phyloP scores from a whole-genome alignment of 352 stramenopile species.

The Pythium monospermum region DNA sequence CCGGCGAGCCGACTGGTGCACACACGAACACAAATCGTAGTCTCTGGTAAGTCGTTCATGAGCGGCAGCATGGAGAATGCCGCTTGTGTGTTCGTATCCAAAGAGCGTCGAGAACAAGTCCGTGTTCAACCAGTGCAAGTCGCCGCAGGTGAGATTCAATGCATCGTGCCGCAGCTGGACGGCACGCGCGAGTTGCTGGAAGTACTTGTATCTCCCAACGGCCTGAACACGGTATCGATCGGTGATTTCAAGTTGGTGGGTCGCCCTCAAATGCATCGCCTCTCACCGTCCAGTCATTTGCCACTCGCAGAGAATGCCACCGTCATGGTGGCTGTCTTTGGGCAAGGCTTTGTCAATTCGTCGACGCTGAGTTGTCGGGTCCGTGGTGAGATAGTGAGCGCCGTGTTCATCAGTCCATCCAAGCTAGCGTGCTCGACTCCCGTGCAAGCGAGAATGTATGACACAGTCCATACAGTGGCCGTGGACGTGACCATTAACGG shows the following conservation, averaged over 20 bases:
- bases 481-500: slow-evolving; percentile 16
- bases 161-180: slow-evolving; percentile 2
- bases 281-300: slow-evolving; percentile 1
- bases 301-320: neutral
- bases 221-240: slow-evolving; percentile 9
- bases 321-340: slow-evolving; percentile 4
- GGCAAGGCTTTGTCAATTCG: slow-evolving; percentile 15
- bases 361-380: slow-evolving; percentile 3
- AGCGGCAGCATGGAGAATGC: neutral
- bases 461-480: neutral
- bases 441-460: neutral
- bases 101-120: neutral
- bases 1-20: slow-evolving; percentile 2
- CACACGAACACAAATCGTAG: neutral
- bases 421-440: slow-evolving; percentile 4
- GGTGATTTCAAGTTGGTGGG: slow-evolving; percentile 4
- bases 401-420: slow-evolving; percentile 11
- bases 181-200: neutral
- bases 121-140: neutral
- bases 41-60: slow-evolving; percentile 1
- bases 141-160: slow-evolving; percentile 6
- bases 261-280: slow-evolving; percentile 7
- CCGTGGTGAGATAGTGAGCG: neutral
- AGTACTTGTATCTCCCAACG: slow-evolving; percentile 8
- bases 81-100: neutral